Evolutionary conservation across 805 yeast genomes (phyloP).

Genomic region (Yarrowia sp.): DNA sequence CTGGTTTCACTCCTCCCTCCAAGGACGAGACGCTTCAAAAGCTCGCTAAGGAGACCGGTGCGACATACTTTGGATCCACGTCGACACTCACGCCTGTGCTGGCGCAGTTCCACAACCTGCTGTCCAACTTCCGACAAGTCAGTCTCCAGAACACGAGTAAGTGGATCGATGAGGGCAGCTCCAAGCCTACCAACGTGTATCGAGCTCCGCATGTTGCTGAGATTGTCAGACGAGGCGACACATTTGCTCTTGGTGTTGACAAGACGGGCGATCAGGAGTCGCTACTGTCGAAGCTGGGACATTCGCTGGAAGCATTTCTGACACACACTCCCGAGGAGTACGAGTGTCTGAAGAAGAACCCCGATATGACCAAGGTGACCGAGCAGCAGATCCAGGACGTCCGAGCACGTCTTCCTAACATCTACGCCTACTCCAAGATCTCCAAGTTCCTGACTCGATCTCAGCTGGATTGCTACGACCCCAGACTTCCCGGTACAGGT

Average conservation of each 20-base stretch:
- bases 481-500: conserved; percentile 81
- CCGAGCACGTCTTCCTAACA: conserved; percentile 27
- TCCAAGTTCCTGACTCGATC: conserved; percentile 80
- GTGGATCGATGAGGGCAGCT: neutral
- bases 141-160: conserved; percentile 35
- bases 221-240: conserved; percentile 30
- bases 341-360: conserved; percentile 40
- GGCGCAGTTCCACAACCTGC: conserved; percentile 67
- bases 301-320: conserved; percentile 70
- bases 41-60: conserved; percentile 44
- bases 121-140: conserved; percentile 61
- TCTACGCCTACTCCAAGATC: conserved; percentile 72
- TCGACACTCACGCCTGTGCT: conserved; percentile 80
- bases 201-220: conserved; percentile 17
- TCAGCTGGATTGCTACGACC: conserved; percentile 81
- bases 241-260: conserved; percentile 70
- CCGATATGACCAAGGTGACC: conserved; percentile 25
- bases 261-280: conserved; percentile 64
- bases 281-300: conserved; percentile 71
- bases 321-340: conserved; percentile 60
- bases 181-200: conserved; percentile 5
- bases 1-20: conserved; percentile 63
- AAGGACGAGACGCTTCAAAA: conserved; percentile 55
- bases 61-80: conserved; percentile 69
- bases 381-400: conserved; percentile 2